These are phyloP conservation scores for Venturia pyrina DNA, from an alignment of 2,329 filamentous ascomycete genomes.

Conservation along the genomic window DNA sequence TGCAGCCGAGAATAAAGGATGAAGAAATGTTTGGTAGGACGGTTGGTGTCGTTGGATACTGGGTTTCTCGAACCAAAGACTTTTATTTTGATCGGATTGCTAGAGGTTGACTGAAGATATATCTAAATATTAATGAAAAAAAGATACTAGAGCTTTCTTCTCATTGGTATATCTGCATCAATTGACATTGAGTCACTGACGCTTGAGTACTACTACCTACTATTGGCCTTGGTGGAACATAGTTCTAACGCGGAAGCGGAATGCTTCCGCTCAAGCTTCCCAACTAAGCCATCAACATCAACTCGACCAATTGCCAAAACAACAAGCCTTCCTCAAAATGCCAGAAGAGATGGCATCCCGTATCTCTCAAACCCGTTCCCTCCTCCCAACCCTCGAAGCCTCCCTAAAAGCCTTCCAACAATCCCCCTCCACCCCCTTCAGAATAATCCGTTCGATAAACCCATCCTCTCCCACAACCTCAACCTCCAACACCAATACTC, in stretches of 20 bases:
- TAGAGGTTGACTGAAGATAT: too few relatives aligned
- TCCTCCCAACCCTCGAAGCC: constrained; percentile 29
- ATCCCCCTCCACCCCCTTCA: constrained; percentile 26
- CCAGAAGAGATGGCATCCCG: constrained; percentile 11
- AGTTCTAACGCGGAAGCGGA: background rate
- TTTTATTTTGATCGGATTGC: too few relatives aligned
- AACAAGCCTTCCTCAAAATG: background rate
- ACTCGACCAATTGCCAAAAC: background rate
- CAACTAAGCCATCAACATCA: background rate
- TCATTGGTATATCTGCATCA: too few relatives aligned
- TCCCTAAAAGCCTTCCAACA: constrained; percentile 35
- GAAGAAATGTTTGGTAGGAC: too few relatives aligned
- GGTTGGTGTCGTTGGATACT: too few relatives aligned
- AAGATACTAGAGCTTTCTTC: too few relatives aligned
- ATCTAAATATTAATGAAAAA: too few relatives aligned
- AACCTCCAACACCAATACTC: constrained; percentile 4
- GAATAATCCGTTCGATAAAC: constrained; percentile 25
- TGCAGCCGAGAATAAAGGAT: too few relatives aligned
- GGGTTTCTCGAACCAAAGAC: too few relatives aligned
- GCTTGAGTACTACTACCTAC: too few relatives aligned
- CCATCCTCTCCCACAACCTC: constrained; percentile 9
- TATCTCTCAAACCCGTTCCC: constrained; percentile 16
- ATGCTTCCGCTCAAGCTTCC: background rate
- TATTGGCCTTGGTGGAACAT: too few relatives aligned
- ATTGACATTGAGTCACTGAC: too few relatives aligned